Conservation (phyloP, 208 protist genomes). For the Trypanosoma cruzi region DNA sequence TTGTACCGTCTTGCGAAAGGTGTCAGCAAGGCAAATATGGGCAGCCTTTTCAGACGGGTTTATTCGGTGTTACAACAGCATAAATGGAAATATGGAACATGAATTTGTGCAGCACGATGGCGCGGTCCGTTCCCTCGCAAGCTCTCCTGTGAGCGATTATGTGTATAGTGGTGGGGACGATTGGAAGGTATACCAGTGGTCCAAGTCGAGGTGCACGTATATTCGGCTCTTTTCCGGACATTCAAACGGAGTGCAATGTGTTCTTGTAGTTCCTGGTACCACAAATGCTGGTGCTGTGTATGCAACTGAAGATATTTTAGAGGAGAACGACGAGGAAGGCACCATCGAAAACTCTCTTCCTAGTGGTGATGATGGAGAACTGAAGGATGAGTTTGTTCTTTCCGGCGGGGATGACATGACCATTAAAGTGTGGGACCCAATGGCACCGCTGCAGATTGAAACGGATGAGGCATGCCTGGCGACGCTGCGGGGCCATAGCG, state of each 20-base stretch:
- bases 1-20: constrained; percentile 16
- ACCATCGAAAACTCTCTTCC: too few relatives aligned
- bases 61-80: constrained; percentile 48
- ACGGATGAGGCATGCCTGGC: constrained; percentile 49
- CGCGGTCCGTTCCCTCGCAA: constrained; percentile 43
- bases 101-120: constrained; percentile 66
- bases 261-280: constrained; percentile 16
- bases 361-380: not conserved
- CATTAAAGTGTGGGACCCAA: constrained; percentile 60
- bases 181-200: constrained; percentile 79
- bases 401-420: constrained; percentile 66
- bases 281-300: not conserved
- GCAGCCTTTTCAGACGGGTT: constrained; percentile 64
- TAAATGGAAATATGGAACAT: constrained; percentile 37
- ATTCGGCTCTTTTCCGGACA: constrained; percentile 63
- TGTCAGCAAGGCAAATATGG: constrained; percentile 48
- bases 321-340: not conserved
- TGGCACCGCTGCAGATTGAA: constrained; percentile 25
- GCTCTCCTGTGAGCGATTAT: constrained; percentile 40
- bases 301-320: not conserved
- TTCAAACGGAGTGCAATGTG: constrained; percentile 57
- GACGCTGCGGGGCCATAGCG: constrained; percentile 42
- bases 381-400: constrained; percentile 40
- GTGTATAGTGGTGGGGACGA: constrained; percentile 69
- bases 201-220: constrained; percentile 50